Evolutionary conservation across 2,329 filamentous ascomycete species (phyloP).

Genomic region (Botrytis tulipae): DNA sequence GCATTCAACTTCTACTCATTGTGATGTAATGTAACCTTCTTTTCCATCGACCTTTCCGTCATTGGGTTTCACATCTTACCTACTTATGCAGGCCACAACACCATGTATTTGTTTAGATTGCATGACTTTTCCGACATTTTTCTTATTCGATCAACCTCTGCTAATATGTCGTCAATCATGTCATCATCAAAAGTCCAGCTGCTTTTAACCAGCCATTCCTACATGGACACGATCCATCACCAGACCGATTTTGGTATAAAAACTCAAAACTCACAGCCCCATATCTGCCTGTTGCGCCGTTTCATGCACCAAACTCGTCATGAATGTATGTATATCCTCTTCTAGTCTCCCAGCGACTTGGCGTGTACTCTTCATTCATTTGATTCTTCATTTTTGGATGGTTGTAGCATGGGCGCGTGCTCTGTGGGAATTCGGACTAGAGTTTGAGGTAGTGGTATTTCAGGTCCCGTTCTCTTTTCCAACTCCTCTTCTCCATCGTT

Average conservation of each 20-base stretch:
- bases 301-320: slow-evolving; percentile 22
- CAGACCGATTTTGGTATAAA: slow-evolving; percentile 20
- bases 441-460: slow-evolving; percentile 68
- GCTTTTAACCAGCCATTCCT: slow-evolving; percentile 18
- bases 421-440: slow-evolving; percentile 83
- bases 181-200: background rate
- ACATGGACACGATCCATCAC: background rate
- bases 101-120: background rate
- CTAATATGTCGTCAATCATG: slow-evolving; percentile 7
- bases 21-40: background rate
- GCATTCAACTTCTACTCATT: background rate
- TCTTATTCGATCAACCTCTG: background rate
- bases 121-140: background rate
- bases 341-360: background rate
- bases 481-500: slow-evolving; percentile 44
- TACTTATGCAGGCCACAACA: background rate
- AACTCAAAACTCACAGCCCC: background rate
- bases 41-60: background rate
- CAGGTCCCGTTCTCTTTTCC: slow-evolving; percentile 40
- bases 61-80: background rate
- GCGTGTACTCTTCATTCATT: slow-evolving; percentile 23
- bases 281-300: slow-evolving; percentile 24
- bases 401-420: slow-evolving; percentile 59
- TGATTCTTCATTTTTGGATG: slow-evolving; percentile 23
- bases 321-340: slow-evolving; percentile 19